Conservation (phyloP, 2,329 filamentous ascomycete species). For the Colletotrichum tropicale region DNA sequence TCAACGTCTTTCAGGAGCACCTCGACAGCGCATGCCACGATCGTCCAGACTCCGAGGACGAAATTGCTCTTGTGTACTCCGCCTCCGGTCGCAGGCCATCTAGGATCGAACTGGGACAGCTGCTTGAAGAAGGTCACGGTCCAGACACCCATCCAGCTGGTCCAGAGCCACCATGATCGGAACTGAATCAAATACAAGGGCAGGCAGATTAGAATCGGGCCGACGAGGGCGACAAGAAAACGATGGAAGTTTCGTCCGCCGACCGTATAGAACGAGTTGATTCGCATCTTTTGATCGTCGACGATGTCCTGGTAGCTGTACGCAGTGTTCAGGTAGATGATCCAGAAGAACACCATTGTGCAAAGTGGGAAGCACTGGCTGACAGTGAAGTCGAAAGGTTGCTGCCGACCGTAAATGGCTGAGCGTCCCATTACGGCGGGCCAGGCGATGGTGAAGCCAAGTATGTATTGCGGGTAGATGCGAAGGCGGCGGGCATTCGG, state of each 20-base stretch:
- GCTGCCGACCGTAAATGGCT: constrained; percentile 21
- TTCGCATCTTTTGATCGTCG: constrained; percentile 26
- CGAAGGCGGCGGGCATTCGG: constrained; percentile 20
- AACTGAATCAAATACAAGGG: constrained; percentile 3
- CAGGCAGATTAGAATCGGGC: constrained; percentile 5
- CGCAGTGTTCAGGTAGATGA: constrained; percentile 27
- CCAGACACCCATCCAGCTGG: constrained; percentile 16
- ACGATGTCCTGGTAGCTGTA: constrained; percentile 28
- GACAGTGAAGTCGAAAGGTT: constrained; percentile 21
- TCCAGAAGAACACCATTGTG: constrained; percentile 29
- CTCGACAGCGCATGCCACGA: constrained; percentile 23
- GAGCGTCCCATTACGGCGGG: constrained; percentile 25
- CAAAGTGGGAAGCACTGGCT: constrained; percentile 24
- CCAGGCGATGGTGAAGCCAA: constrained; percentile 27
- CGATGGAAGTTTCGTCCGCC: constrained; percentile 7
- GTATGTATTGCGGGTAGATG: constrained; percentile 27
- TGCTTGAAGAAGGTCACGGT: constrained; percentile 6
- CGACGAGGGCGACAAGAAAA: constrained; percentile 6
- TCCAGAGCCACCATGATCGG: constrained; percentile 7
- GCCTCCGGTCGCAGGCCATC: constrained; percentile 23
- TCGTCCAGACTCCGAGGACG: constrained; percentile 24
- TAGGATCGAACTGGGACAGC: constrained; percentile 22
- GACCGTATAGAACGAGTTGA: constrained; percentile 24
- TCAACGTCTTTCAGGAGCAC: constrained; percentile 14
- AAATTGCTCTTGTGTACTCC: constrained; percentile 25